phyloP scores from a whole-genome alignment of 371 early-diverging fungal species.

The Mortierella sp. region DNA sequence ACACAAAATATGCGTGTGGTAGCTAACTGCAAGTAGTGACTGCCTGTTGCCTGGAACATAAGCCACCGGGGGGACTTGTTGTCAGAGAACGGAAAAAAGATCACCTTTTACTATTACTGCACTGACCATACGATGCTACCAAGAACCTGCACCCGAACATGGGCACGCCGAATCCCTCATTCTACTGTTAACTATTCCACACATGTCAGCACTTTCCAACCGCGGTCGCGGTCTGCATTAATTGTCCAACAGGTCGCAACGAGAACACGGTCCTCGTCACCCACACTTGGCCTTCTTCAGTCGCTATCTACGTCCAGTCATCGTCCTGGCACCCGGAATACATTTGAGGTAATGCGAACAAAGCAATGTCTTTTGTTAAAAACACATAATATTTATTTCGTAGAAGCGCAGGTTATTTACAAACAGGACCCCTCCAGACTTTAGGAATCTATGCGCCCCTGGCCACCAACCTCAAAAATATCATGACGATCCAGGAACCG shows the following conservation, averaged over 20 bases:
- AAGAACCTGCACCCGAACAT: constrained; percentile 17
- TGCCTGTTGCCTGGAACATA: background rate
- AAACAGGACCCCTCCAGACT: too few species aligned
- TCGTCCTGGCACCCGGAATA: too few species aligned
- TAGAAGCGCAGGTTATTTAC: too few species aligned
- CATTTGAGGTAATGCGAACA: constrained; percentile 1
- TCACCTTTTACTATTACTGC: background rate
- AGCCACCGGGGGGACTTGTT: background rate
- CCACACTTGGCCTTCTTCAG: background rate
- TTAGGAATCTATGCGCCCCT: constrained; percentile 64
- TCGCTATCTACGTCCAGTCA: background rate
- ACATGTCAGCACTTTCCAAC: background rate
- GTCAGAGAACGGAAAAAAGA: background rate
- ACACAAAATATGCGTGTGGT: background rate
- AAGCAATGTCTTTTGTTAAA: too few species aligned
- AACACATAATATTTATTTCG: too few species aligned
- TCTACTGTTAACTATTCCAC: constrained; percentile 3
- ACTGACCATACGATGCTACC: constrained; percentile 12
- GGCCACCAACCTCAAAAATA: constrained; percentile 57
- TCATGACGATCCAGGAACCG: constrained; percentile 62
- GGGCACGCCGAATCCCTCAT: constrained; percentile 4
- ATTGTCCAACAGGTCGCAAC: background rate
- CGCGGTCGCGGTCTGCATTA: background rate
- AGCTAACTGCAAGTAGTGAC: background rate
- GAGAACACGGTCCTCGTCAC: too few species aligned